Evolutionary conservation across 768 basidiomycete species (phyloP).

Genomic region (Suillus decipiens): DNA sequence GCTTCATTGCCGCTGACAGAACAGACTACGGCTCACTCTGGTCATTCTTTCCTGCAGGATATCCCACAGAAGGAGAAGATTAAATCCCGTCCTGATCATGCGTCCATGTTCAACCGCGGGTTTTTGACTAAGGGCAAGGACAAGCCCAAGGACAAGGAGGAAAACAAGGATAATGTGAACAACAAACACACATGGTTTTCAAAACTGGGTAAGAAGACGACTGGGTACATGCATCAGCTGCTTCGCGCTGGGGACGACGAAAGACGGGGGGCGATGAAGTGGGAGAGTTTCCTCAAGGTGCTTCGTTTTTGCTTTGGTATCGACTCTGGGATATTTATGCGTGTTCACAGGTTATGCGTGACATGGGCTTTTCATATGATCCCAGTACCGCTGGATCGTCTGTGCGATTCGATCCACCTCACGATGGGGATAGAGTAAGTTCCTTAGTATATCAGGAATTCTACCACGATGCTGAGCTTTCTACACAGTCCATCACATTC

Average conservation of each 20-base stretch:
- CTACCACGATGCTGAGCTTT: constrained; percentile 9
- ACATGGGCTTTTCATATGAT: constrained; percentile 75
- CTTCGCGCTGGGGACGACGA: constrained; percentile 57
- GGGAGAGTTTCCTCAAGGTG: constrained; percentile 80
- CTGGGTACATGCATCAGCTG: constrained; percentile 63
- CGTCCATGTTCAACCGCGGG: constrained; percentile 48
- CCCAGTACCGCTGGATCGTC: constrained; percentile 80
- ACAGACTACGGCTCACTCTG: constrained; percentile 62
- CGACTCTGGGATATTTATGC: constrained; percentile 5
- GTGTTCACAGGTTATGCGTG: constrained; percentile 61
- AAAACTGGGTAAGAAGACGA: constrained; percentile 60
- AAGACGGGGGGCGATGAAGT: constrained; percentile 67
- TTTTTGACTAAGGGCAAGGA: constrained; percentile 52
- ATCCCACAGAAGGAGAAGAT: constrained; percentile 59
- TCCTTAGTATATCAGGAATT: not conserved
- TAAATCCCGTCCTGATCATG: constrained; percentile 67
- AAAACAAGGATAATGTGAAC: constrained; percentile 18
- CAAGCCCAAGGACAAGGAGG: constrained; percentile 37
- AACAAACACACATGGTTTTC: constrained; percentile 58
- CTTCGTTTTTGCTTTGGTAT: not conserved
- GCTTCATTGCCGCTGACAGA: constrained; percentile 43
- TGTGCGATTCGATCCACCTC: constrained; percentile 79
- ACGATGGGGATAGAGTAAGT: constrained; percentile 47
- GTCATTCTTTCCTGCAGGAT: constrained; percentile 66
- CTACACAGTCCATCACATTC: constrained; percentile 63